Conservation (phyloP, 148 eudicot species). For the Dianthus caryophyllus region DNA sequence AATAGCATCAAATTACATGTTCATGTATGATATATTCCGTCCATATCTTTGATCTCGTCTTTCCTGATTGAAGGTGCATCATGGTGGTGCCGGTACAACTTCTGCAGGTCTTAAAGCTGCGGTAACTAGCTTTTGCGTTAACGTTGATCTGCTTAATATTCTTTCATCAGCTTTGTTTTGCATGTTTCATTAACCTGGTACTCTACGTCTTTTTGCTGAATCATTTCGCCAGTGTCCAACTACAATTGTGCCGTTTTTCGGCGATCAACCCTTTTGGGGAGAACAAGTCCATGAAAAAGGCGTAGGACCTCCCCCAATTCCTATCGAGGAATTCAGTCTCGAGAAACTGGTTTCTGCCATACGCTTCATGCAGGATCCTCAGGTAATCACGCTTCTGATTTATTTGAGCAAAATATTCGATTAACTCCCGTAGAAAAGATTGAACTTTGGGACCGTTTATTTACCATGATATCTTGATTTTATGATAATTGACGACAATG, state of each 20-base stretch:
- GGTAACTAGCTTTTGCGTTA: conserved; percentile 23
- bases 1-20: not conserved
- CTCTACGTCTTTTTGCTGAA: not conserved
- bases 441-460: not conserved
- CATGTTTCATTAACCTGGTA: not conserved
- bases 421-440: not conserved
- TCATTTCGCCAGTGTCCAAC: conserved; percentile 70
- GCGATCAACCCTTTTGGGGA: conserved; percentile 98
- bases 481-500: not conserved
- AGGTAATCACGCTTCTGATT: conserved; percentile 34
- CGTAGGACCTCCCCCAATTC: conserved; percentile 81
- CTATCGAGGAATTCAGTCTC: conserved; percentile 62
- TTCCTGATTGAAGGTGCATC: conserved; percentile 51
- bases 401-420: not conserved
- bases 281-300: conserved; percentile 78
- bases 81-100: conserved; percentile 84
- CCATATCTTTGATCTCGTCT: not conserved
- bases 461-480: not conserved
- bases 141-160: not conserved
- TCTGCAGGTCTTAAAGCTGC: conserved; percentile 85
- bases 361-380: conserved; percentile 58
- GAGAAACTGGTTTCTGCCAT: conserved; percentile 60
- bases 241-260: conserved; percentile 86
- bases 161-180: not conserved
- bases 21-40: not conserved